These are phyloP conservation scores for Turritis glabra DNA, from an alignment of 345 rosid genomes.

Conservation along the genomic window DNA sequence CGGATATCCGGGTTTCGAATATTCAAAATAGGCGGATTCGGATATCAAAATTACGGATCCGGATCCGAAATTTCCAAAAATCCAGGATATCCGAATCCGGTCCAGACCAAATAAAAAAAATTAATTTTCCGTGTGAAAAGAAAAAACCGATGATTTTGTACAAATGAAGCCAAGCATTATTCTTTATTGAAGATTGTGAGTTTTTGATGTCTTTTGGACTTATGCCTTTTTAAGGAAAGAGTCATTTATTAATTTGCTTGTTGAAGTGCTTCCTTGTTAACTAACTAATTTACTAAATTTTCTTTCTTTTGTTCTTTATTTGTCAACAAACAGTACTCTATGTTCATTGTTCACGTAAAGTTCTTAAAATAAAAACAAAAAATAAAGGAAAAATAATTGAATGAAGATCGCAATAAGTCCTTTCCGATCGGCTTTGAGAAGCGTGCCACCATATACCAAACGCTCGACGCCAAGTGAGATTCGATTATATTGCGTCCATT, in stretches of 20 bases:
- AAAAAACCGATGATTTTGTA: conserved; percentile 17
- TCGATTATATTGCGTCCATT: conserved; percentile 13
- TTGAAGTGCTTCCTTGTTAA: background rate
- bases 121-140: background rate
- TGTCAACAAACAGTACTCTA: background rate
- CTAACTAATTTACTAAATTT: background rate
- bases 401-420: conserved; percentile 36
- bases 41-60: no score
- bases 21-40: no score
- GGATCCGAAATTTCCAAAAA: no score
- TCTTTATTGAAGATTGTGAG: conserved; percentile 17
- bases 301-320: background rate
- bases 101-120: no score
- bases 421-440: conserved; percentile 30
- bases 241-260: conserved; percentile 16
- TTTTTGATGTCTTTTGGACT: conserved; percentile 3
- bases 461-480: conserved; percentile 35
- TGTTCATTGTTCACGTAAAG: conserved; percentile 17
- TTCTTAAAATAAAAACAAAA: background rate
- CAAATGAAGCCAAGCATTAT: conserved; percentile 21
- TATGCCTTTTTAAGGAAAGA: conserved; percentile 8
- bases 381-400: background rate
- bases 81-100: no score
- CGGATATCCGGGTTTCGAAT: no score
- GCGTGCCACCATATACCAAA: conserved; percentile 39